Base-by-base conservation (phyloP, 257 asterid genomes). In the Haberlea rhodopensis region DNA sequence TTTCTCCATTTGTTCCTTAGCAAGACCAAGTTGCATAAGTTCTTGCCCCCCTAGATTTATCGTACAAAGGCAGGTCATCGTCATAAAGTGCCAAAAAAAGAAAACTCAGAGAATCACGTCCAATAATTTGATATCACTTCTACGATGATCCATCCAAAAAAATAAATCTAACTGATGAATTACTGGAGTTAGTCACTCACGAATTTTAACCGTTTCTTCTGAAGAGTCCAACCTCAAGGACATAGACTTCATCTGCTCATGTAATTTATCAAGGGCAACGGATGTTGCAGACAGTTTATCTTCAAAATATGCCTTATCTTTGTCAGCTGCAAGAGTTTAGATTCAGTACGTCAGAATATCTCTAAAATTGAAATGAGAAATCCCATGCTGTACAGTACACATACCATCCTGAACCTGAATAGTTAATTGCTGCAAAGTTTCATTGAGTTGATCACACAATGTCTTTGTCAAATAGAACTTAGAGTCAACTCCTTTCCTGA, bases 401-500 rank as follows among this genome's bases (percentile, higher is more conserved):
- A 2, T 84, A 87, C 97, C 96, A 71, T 81, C 82, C 83, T 79
- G 95, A 66, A 87, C 92, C 81, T 84, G 96, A 79, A 73, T 72
- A 76, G 85, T 81, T 62, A 90, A 73, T 72, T 71, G 87, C 77
- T 80, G 91, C 75, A 90, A 68, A 58, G 96, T 90, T 72, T 80
- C 90, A 19, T 79, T 78, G 60, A 94, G 87, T 78, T 87, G 90
- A 81, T 84, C 88, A 62, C 97, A 94, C 70, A 79, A 62, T 57
- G 87, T 76, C 82, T 86, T 90, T 26, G 95, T 85, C 29, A 87
- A 87, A 68, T 81, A 78, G 76, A 94, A 83, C 75, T 94, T 94
- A 18, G 95, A 90, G 62, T 90, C 96, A 61, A 94, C 84, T 62
- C 96, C 99, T 68, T 61, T 82, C 97, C 99, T 87, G n/a, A 87